Conservation (phyloP, 2,329 filamentous ascomycete species). For the Beauveria caledonica region DNA sequence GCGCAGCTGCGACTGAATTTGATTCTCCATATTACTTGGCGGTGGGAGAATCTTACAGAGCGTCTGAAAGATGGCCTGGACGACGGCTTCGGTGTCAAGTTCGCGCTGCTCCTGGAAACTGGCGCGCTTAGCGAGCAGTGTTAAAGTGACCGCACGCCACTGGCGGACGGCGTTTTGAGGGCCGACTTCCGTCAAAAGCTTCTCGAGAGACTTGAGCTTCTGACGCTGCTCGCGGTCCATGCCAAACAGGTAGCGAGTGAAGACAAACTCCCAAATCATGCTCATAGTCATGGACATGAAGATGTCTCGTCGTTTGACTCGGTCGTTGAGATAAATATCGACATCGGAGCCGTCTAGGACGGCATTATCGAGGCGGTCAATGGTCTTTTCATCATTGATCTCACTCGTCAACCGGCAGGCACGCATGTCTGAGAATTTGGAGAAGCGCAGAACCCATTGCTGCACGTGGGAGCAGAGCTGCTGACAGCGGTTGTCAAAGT, state of each 20-base stretch:
- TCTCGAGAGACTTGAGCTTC: constrained; percentile 93
- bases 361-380: constrained; percentile 88
- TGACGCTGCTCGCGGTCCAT: constrained; percentile 98
- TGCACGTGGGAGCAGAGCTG: constrained; percentile 93
- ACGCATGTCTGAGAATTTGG: constrained; percentile 91
- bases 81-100: constrained; percentile 91
- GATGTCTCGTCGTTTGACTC: constrained; percentile 80
- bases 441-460: constrained; percentile 96
- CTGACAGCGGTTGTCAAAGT: constrained; percentile 90
- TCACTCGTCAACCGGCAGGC: constrained; percentile 76
- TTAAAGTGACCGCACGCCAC: constrained; percentile 94
- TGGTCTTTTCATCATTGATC: constrained; percentile 84
- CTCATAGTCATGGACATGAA: constrained; percentile 99
- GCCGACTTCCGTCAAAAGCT: constrained; percentile 80
- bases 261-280: constrained; percentile 99
- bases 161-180: constrained; percentile 84
- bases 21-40: constrained; percentile 67
- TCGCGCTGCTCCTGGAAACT: constrained; percentile 76
- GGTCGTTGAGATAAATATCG: constrained; percentile 77
- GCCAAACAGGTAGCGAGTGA: constrained; percentile 94
- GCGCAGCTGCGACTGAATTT: constrained; percentile 76
- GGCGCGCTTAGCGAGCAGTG: constrained; percentile 71
- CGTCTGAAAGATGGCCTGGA: constrained; percentile 73
- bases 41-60: constrained; percentile 80
- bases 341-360: constrained; percentile 92